Evolutionary conservation across 2,329 filamentous ascomycete genomes (phyloP), one percentile per base, ranked within the genome.

Genomic region (Epichloe hybrida): DNA sequence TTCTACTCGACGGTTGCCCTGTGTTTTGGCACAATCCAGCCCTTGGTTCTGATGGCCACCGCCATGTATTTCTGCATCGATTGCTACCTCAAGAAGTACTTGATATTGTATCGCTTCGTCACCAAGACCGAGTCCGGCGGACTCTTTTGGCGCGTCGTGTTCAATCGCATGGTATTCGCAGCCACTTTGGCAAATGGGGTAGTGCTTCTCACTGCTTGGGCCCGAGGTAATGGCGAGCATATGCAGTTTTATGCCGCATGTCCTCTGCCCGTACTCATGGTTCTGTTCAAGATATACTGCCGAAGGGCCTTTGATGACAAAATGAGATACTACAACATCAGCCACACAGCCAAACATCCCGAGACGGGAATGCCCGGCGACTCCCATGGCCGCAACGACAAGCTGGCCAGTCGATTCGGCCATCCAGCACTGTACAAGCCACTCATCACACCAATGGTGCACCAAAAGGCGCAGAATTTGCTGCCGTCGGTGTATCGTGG

Each of bases 71-170:
- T 97, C 65, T 71, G 73, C 48, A 73, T 98, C 48, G 93, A 98
- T 65, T 83, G 83, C 4, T 88, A 84, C 68, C 74, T 97, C 63
- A 96, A 95, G 76, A 97, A 97, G 69, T 98, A 98, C 62, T 73
- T 96, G 44, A 71, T 97, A 39, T 77, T 97, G 57, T 95, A 98
- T 68, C 85, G 96, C 56, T 97, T 96, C 62, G 79, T 95, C 56
- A 98, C 93, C 45, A 98, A 97, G 72, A 95, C 85, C 31, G 93
- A 98, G 64, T 96, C 90, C 0, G 93, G 90, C 8, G 93, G 93
- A 48, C 80, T 86, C 64, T 95, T 88, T 64, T 98, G 93, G 93
- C 82, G 88, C 17, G 80, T 90, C 1, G 66, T 97, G 6, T 94
- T 88, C 74, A 98, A 98, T 66, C 85, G 93, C n/a, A 75, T 96